Percentiles rank a stretch among this genome's conserved stretches.
These are phyloP conservation scores for Zymoseptoria tritici DNA, from an alignment of 2,329 filamentous ascomycete genomes.

Conservation along the genomic window DNA sequence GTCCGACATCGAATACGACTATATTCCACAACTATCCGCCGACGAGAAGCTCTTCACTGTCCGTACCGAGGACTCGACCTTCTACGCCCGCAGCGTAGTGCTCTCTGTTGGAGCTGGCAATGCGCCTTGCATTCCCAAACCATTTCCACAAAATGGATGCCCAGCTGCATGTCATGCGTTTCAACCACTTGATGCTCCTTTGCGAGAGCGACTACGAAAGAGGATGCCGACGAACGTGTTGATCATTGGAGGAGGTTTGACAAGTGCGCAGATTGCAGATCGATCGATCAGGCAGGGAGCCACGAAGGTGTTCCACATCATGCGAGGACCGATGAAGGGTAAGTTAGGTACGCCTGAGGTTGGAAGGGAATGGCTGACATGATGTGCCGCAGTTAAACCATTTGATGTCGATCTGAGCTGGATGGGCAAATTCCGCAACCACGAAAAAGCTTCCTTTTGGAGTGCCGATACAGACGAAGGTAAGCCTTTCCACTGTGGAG, in stretches of 20 bases:
- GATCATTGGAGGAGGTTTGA: slow-evolving; percentile 68
- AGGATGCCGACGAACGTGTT: slow-evolving; percentile 54
- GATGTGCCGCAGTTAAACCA: slow-evolving; percentile 50
- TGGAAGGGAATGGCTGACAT: not conserved
- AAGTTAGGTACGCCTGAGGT: not conserved
- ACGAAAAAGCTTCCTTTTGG: slow-evolving; percentile 70
- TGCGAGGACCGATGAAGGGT: slow-evolving; percentile 50
- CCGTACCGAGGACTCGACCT: slow-evolving; percentile 49
- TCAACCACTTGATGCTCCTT: slow-evolving; percentile 40
- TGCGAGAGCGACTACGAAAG: slow-evolving; percentile 48
- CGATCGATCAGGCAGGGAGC: slow-evolving; percentile 58
- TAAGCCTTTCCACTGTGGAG: slow-evolving; percentile 12
- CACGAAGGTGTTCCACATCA: slow-evolving; percentile 59
- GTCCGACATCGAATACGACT: slow-evolving; percentile 53
- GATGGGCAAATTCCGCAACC: slow-evolving; percentile 77
- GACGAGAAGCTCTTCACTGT: slow-evolving; percentile 57
- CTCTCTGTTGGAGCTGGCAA: slow-evolving; percentile 65
- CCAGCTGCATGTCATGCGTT: slow-evolving; percentile 58
- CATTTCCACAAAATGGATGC: slow-evolving; percentile 25
- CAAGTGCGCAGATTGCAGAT: slow-evolving; percentile 66
- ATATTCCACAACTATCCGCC: slow-evolving; percentile 37
- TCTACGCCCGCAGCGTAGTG: slow-evolving; percentile 54
- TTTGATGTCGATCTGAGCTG: slow-evolving; percentile 71
- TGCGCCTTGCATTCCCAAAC: slow-evolving; percentile 44
- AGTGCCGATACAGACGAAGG: slow-evolving; percentile 61